Evolutionary conservation across 2,329 filamentous ascomycete genomes (phyloP), one percentile per base, ranked within the genome.

Genomic region (Microdochium paspali): DNA sequence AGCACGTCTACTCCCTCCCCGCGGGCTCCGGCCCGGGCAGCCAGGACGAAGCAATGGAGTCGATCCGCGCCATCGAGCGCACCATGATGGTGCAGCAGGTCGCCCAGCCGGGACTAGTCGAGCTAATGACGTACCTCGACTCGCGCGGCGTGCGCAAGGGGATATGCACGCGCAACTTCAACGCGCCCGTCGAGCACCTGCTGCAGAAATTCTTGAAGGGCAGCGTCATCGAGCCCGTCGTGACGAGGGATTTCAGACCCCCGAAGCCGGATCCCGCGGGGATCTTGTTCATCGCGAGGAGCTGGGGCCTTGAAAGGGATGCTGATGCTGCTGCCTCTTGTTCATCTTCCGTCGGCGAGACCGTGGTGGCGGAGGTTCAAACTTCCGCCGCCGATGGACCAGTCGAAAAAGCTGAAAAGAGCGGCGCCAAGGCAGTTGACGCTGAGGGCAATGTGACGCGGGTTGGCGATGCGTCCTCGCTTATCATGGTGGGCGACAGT

Each of bases 141-240:
- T 60, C 66, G 6, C 75, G 76, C 24, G 65, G 68, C 5, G 63
- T 96, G 26, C 80, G 72, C 55, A 93, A 94, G 65, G 91, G 80
- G 15, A 90, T 97, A 53, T 96, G 90, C 68, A 97, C 93, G 2
- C 79, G 93, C 60, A 97, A 98, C 70, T 97, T 96, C 60, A 87
- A 91, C 57, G 70, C 78, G 7, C 88, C 88, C 5, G 87, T 93
- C 1, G 68, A 74, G 44, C 84, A 90, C 63, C 74, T 94, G 3
- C 74, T 96, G 3, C 68, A 69, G 46, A 93, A 82, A 44, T 93
- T 93, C 63, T 73, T 96, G 9, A 71, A 77, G 1, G 73, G 69
- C 2, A 78, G 82, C 49, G 66, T 74, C 35, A 95, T 96, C 62
- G 63, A 75, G 20, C 91, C 90, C 5, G 82, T 96, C 54, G 74